A percentile compares a stretch with the other conserved stretches of the same genome.
Evolutionary conservation across 2,329 filamentous ascomycete genomes (phyloP).

Genomic region (Penicillium sp.): DNA sequence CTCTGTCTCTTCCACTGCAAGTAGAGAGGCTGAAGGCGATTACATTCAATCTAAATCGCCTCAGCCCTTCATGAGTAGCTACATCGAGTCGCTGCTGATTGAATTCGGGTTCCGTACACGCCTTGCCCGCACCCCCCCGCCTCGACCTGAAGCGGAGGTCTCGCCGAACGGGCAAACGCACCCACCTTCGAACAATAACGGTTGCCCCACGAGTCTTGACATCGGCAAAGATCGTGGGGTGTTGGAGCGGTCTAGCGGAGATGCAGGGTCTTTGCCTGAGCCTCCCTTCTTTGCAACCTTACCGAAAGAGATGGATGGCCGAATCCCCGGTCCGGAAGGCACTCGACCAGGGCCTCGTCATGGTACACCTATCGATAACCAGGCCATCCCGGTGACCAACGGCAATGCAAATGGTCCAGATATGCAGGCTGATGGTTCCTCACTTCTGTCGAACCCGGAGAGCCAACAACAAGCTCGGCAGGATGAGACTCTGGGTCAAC

Average conservation of each 20-base stretch:
- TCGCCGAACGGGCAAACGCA: conserved; percentile 25
- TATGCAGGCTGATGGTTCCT: background rate
- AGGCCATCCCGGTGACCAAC: background rate
- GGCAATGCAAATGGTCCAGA: background rate
- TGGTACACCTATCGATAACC: conserved; percentile 1
- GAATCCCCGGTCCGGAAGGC: conserved; percentile 17
- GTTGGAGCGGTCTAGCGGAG: conserved; percentile 14
- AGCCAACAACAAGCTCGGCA: background rate
- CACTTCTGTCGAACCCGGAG: background rate
- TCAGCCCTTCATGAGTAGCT: conserved; percentile 46
- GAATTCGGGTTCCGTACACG: conserved; percentile 47
- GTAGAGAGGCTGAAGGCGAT: background rate
- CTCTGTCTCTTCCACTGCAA: background rate
- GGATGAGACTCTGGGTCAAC: conserved; percentile 2
- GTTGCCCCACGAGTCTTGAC: conserved; percentile 16
- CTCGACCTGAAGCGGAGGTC: conserved; percentile 28
- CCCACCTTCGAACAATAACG: conserved; percentile 15
- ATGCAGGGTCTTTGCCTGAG: conserved; percentile 26
- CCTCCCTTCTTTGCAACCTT: conserved; percentile 22
- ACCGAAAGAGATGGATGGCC: conserved; percentile 28
- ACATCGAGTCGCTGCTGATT: conserved; percentile 46
- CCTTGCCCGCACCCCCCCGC: conserved; percentile 33
- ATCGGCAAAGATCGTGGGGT: conserved; percentile 14
- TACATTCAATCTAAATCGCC: conserved; percentile 22
- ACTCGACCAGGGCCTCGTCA: conserved; percentile 12